These are phyloP conservation scores for Herpotrichia juniperi DNA, from an alignment of 2,329 filamentous ascomycete species.

Conservation along the genomic window DNA sequence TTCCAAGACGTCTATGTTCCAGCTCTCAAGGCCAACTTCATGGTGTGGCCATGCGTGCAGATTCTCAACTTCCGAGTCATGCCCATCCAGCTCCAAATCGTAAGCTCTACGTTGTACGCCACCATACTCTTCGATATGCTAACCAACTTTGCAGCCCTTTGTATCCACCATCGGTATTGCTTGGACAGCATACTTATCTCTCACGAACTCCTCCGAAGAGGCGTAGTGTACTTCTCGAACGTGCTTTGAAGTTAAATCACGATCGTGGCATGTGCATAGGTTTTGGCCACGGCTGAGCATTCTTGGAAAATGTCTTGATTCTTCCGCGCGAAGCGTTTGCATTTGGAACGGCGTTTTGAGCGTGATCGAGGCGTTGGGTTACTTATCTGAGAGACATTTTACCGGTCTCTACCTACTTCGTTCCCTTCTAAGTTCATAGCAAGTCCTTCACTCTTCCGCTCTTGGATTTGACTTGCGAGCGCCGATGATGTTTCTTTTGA, in stretches of 20 bases:
- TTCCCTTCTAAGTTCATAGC: conserved; percentile 5
- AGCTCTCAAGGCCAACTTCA: conserved; percentile 92
- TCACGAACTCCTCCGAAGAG: conserved; percentile 86
- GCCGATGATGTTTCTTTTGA: not conserved
- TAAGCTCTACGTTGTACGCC: conserved; percentile 58
- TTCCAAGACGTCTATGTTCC: conserved; percentile 93
- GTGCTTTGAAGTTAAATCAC: conserved; percentile 16
- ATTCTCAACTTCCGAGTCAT: conserved; percentile 95
- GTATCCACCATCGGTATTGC: conserved; percentile 95
- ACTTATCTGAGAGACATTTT: not conserved
- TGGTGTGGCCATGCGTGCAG: conserved; percentile 95
- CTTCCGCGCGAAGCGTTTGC: conserved; percentile 29
- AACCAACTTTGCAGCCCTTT: conserved; percentile 71
- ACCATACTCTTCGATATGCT: conserved; percentile 5
- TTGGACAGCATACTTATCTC: conserved; percentile 95
- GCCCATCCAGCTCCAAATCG: conserved; percentile 94
- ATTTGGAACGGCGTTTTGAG: conserved; percentile 23
- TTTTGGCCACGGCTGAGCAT: conserved; percentile 19
- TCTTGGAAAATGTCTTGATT: conserved; percentile 18
- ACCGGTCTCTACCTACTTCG: not conserved
- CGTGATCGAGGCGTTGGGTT: conserved; percentile 11
- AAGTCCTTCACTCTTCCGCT: not conserved
- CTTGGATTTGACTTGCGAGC: not conserved
- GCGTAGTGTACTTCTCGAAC: conserved; percentile 37
- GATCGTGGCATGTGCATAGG: conserved; percentile 16